These are phyloP conservation scores for Taiozyma sp. DNA, from an alignment of 1,139 yeast species.

Conservation along the genomic window DNA sequence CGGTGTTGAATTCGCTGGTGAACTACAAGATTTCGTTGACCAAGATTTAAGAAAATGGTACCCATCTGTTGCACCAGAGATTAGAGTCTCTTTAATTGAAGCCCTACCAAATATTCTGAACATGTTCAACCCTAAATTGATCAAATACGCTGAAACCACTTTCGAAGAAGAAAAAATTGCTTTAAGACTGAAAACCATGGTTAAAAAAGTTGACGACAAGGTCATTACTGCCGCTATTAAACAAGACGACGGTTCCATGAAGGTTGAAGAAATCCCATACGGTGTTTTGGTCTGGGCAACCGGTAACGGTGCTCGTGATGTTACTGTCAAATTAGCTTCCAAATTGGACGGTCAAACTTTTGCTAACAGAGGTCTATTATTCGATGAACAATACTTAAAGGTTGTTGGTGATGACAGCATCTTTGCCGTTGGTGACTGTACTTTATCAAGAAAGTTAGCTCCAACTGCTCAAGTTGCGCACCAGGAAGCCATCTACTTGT, in stretches of 20 bases:
- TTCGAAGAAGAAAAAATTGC: slow-evolving; percentile 74
- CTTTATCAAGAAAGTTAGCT: slow-evolving; percentile 79
- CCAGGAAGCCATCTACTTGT: slow-evolving; percentile 87
- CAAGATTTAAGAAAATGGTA: slow-evolving; percentile 86
- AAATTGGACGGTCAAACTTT: slow-evolving; percentile 76
- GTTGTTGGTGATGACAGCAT: slow-evolving; percentile 83
- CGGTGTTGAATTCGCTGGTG: slow-evolving; percentile 89
- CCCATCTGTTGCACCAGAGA: slow-evolving; percentile 81
- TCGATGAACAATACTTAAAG: slow-evolving; percentile 69
- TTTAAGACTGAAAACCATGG: slow-evolving; percentile 80
- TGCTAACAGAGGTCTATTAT: slow-evolving; percentile 85
- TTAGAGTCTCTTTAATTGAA: slow-evolving; percentile 81
- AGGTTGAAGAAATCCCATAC: slow-evolving; percentile 69
- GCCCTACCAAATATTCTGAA: slow-evolving; percentile 88
- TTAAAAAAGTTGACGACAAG: slow-evolving; percentile 74
- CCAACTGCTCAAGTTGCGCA: slow-evolving; percentile 98
- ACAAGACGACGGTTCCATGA: slow-evolving; percentile 48
- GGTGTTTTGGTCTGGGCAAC: slow-evolving; percentile 98
- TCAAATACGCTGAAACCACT: slow-evolving; percentile 81
- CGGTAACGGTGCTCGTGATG: slow-evolving; percentile 87
- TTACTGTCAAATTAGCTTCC: slow-evolving; percentile 62
- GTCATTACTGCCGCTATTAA: slow-evolving; percentile 72
- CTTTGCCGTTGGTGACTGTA: slow-evolving; percentile 92
- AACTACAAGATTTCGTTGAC: slow-evolving; percentile 87
- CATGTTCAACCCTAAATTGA: slow-evolving; percentile 80